Evolutionary conservation across 768 basidiomycete species (phyloP).

Genomic region (Lactarius tabidus): DNA sequence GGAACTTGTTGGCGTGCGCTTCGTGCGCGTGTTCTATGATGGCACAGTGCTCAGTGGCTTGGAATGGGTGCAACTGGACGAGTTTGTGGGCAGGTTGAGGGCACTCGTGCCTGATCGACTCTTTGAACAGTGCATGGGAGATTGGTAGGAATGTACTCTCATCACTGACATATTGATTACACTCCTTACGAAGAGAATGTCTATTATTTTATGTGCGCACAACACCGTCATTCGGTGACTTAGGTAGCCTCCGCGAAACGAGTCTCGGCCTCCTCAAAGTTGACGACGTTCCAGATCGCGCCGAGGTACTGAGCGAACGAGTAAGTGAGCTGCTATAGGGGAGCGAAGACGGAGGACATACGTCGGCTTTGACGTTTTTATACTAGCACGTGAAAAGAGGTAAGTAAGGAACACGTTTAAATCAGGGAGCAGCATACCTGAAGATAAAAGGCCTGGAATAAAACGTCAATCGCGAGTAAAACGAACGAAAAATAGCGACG

Average conservation of each 20-base stretch:
- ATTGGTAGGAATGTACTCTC: constrained; percentile 2
- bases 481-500: constrained; percentile 24
- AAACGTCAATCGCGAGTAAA: constrained; percentile 49
- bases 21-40: constrained; percentile 44
- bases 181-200: neutral
- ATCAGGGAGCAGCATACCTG: constrained; percentile 2
- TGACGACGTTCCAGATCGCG: constrained; percentile 94
- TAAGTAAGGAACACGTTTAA: neutral
- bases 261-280: constrained; percentile 88
- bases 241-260: constrained; percentile 40
- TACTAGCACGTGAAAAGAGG: constrained; percentile 44
- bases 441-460: constrained; percentile 18
- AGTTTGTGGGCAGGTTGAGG: constrained; percentile 36
- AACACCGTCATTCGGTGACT: neutral
- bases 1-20: constrained; percentile 30
- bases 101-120: constrained; percentile 36
- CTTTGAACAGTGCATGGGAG: constrained; percentile 27
- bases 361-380: constrained; percentile 91
- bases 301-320: constrained; percentile 67
- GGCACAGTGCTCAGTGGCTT: constrained; percentile 38
- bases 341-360: constrained; percentile 40
- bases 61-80: constrained; percentile 36
- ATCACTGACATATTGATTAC: neutral
- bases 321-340: neutral
- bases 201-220: neutral